Percentiles rank a stretch among this genome's conserved stretches.
phyloP scores from a whole-genome alignment of 1,284 basidiomycete species.

The Leccinum pachyderme region DNA sequence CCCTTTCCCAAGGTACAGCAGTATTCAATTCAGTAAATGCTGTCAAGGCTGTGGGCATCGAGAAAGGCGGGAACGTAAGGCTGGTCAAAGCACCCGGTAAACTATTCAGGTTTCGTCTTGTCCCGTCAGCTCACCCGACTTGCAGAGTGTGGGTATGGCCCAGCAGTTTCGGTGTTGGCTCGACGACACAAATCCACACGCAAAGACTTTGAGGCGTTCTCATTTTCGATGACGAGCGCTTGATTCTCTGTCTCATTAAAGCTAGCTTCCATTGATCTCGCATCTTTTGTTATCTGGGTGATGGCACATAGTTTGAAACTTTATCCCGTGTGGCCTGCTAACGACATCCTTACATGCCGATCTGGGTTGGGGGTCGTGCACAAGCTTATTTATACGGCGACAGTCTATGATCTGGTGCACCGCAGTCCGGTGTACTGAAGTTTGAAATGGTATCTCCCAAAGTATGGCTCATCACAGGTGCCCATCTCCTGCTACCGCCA shows the following conservation, averaged over 20 bases:
- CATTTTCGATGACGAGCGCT: neutral
- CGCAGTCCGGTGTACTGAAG: neutral
- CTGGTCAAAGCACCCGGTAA: constrained; percentile 35
- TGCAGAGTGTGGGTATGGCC: no score
- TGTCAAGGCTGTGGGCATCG: no score
- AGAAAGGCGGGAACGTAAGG: constrained; percentile 50
- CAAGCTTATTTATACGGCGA: neutral
- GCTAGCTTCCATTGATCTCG: neutral
- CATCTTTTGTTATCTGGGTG: no score
- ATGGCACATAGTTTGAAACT: neutral
- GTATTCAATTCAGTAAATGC: no score
- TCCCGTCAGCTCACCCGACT: neutral
- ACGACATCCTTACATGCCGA: neutral
- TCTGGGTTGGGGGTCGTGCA: neutral
- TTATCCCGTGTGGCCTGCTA: neutral
- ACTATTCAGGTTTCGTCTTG: no score
- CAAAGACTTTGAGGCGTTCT: neutral
- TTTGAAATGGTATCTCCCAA: constrained; percentile 6
- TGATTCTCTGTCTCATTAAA: neutral
- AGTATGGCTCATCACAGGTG: constrained; percentile 46
- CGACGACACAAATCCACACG: neutral
- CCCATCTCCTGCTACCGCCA: neutral
- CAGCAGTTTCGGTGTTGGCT: no score
- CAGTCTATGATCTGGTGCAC: neutral
- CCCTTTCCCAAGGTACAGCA: no score